Conservation (phyloP, 2,329 filamentous ascomycete genomes). For the Colletotrichum tanaceti region DNA sequence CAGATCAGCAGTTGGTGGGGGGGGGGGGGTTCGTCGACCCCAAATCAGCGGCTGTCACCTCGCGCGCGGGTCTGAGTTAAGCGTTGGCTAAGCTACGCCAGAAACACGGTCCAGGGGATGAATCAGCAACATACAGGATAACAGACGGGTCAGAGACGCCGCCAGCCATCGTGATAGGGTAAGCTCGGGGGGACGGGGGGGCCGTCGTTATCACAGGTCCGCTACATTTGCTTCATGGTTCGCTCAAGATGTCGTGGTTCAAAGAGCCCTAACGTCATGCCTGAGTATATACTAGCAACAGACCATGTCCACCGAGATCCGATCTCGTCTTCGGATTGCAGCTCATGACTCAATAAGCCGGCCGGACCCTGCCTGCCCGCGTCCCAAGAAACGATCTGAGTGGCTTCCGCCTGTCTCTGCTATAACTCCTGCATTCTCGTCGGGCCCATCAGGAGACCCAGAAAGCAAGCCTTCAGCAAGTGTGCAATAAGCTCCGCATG, state of each 20-base stretch:
- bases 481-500: background rate
- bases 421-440: background rate
- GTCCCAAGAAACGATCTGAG: background rate
- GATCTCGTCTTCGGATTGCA: background rate
- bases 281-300: too few species aligned
- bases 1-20: background rate
- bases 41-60: slow-evolving; percentile 2
- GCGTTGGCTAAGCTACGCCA: slow-evolving; percentile 31
- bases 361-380: background rate
- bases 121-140: slow-evolving; percentile 35
- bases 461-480: too few species aligned
- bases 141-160: slow-evolving; percentile 13
- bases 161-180: slow-evolving; percentile 22
- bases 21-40: background rate
- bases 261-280: background rate
- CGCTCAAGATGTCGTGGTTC: background rate
- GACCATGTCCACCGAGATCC: background rate
- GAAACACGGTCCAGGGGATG: slow-evolving; percentile 25
- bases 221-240: background rate
- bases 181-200: background rate
- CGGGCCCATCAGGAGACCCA: too few species aligned
- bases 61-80: slow-evolving; percentile 33
- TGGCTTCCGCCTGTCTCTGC: background rate
- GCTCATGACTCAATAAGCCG: background rate
- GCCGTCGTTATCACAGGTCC: slow-evolving; percentile 10